These are phyloP conservation scores for Exobasidium cylindrosporum DNA, from an alignment of 1,284 basidiomycete species.

Conservation along the genomic window DNA sequence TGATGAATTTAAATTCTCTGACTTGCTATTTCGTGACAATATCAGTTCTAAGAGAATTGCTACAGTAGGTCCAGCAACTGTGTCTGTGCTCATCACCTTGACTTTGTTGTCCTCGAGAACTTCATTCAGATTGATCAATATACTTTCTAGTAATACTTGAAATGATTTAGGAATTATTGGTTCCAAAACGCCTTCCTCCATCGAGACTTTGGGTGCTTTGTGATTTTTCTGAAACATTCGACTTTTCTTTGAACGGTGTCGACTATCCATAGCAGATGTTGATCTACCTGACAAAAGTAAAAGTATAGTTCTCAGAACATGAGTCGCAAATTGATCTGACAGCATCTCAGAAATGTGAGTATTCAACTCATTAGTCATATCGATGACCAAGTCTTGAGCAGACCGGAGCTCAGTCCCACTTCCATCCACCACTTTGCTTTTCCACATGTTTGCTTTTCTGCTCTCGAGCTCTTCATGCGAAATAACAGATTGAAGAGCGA, in stretches of 20 bases:
- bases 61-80: conserved; percentile 27
- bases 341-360: conserved; percentile 20
- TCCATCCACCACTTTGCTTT: not conserved
- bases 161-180: not conserved
- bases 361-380: conserved; percentile 17
- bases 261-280: conserved; percentile 19
- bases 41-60: conserved; percentile 34
- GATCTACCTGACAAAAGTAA: conserved; percentile 37
- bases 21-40: conserved; percentile 5
- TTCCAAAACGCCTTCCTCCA: conserved; percentile 5
- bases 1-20: not conserved
- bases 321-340: conserved; percentile 40
- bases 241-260: conserved; percentile 37
- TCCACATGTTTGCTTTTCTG: not conserved
- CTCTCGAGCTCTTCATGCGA: not conserved
- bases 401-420: conserved; percentile 1
- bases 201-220: conserved; percentile 15
- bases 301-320: conserved; percentile 43
- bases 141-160: conserved; percentile 19
- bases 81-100: conserved; percentile 21
- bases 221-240: conserved; percentile 42
- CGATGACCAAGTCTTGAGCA: conserved; percentile 33
- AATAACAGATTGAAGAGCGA: conserved; percentile 30
- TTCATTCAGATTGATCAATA: conserved; percentile 3
- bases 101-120: conserved; percentile 17